Base-by-base conservation (phyloP, 73 alveolate genomes). In the Halteria grandinella region DNA sequence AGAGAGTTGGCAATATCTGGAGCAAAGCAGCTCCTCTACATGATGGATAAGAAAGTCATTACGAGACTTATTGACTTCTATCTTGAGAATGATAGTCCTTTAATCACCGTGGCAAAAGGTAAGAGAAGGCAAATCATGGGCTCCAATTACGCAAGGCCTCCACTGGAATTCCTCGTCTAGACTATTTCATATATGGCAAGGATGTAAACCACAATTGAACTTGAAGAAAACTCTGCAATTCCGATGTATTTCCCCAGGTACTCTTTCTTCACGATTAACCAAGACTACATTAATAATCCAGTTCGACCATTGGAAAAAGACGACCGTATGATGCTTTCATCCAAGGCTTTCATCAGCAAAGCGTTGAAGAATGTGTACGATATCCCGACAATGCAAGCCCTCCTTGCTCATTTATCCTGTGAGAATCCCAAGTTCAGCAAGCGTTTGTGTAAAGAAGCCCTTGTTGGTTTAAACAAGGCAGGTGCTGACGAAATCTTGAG, bases 111-210 rank as follows among this genome's bases (percentile, higher is more conserved):
- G 45, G 80, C 69, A 7, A 23, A 20, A 23, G 69, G 54, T 6
- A 44, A 66, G 29, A 66, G 47, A 49, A 41, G 80, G 47, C 21
- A 66, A 45, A 28, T 23, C n/a, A 66, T 66, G 80, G 80, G 80
- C 2, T 66, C 80, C 6, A 66, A 66, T 28, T 66, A 66, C 31
- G 80, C 80, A n/a, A 29, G 45, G 7, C 80, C 80, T 66, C 66
- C 57, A 45, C 29, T 66, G 6, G 80, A 66, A 25, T 25, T 8
- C 23, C n/a, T 47, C 4, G 45, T 66, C 37, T 33, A 36, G 2
- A 44, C 23, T 23, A 47, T 66, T 3, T 36, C 62, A n/a, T 44
- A 3, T 1, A 44, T 66, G 3, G 23, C 17, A 11, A 41, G 80
- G 29, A n/a, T n/a, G n/a, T n/a, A n/a, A n/a, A n/a, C n/a, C n/a